phyloP scores from a whole-genome alignment of 345 rosid genomes.

The Durio zibethinus region DNA sequence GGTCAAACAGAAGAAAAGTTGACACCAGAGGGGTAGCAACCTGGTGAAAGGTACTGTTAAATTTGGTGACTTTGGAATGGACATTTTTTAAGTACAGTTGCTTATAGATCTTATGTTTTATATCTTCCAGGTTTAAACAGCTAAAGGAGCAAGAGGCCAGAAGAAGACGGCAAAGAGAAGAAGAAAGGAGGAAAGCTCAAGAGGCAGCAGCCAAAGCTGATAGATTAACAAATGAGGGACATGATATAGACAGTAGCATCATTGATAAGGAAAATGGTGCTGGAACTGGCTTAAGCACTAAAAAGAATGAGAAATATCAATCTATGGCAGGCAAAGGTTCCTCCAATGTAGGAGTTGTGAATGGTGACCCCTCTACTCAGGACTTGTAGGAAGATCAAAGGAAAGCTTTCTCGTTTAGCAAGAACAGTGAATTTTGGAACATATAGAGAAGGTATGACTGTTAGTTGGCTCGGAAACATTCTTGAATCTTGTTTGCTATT shows the following conservation, averaged over 20 bases:
- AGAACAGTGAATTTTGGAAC: conserved; percentile 16
- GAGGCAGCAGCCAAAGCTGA: conserved; percentile 35
- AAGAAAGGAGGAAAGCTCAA: conserved; percentile 51
- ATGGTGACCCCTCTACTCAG: conserved; percentile 38
- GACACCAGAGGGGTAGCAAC: conserved; percentile 54
- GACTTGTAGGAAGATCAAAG: conserved; percentile 32
- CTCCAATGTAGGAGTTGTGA: conserved; percentile 34
- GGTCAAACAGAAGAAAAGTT: conserved; percentile 33
- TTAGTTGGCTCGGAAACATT: neutral
- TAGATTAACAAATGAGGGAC: conserved; percentile 16
- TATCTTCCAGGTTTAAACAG: conserved; percentile 60
- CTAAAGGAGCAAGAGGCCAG: conserved; percentile 87
- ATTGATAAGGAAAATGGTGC: conserved; percentile 29
- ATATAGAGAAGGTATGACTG: conserved; percentile 9
- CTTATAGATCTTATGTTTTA: conserved; percentile 18
- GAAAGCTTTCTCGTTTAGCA: conserved; percentile 5
- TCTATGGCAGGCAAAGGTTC: conserved; percentile 24
- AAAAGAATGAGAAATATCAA: conserved; percentile 18
- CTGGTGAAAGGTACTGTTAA: conserved; percentile 69
- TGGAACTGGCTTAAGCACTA: conserved; percentile 25
- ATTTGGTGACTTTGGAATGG: neutral
- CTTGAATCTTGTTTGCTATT: neutral
- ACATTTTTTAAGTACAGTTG: conserved; percentile 4
- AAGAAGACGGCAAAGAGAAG: conserved; percentile 59
- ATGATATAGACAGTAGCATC: conserved; percentile 8